These are phyloP conservation scores for Isochrysis galbana DNA, from an alignment of 78 protist genomes.

Conservation along the genomic window DNA sequence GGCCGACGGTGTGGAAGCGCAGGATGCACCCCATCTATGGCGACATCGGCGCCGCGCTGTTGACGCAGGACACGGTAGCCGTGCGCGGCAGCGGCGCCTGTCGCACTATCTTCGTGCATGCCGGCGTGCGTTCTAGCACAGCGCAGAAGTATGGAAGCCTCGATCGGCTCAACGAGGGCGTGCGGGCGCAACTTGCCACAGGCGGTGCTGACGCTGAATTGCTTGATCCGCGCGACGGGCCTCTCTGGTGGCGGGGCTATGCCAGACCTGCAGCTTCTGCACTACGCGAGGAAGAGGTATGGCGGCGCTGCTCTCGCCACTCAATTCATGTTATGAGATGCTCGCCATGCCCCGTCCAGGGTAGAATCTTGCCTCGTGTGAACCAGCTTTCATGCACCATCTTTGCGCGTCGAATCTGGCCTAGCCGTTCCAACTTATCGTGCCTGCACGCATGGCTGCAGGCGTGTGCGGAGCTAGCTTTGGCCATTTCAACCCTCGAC, in stretches of 20 bases:
- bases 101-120: constrained; percentile 36
- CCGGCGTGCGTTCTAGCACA: background rate
- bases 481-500: too few relatives aligned
- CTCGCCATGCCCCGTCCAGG: too few relatives aligned
- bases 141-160: background rate
- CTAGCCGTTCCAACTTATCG: too few relatives aligned
- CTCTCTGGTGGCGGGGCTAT: constrained; percentile 26
- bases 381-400: too few relatives aligned
- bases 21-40: background rate
- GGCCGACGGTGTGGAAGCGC: background rate
- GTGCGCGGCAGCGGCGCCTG: constrained; percentile 1
- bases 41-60: background rate
- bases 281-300: too few relatives aligned
- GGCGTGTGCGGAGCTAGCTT: too few relatives aligned
- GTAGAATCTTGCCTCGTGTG: too few relatives aligned
- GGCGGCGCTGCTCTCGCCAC: too few relatives aligned
- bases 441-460: too few relatives aligned
- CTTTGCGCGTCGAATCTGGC: too few relatives aligned
- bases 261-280: too few relatives aligned
- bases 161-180: background rate
- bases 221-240: background rate
- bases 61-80: background rate
- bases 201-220: background rate
- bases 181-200: background rate
- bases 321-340: too few relatives aligned